A percentile compares a stretch with the other conserved stretches of the same genome.
Conservation (phyloP, 208 protist genomes). For the Crithidia mellificae region DNA sequence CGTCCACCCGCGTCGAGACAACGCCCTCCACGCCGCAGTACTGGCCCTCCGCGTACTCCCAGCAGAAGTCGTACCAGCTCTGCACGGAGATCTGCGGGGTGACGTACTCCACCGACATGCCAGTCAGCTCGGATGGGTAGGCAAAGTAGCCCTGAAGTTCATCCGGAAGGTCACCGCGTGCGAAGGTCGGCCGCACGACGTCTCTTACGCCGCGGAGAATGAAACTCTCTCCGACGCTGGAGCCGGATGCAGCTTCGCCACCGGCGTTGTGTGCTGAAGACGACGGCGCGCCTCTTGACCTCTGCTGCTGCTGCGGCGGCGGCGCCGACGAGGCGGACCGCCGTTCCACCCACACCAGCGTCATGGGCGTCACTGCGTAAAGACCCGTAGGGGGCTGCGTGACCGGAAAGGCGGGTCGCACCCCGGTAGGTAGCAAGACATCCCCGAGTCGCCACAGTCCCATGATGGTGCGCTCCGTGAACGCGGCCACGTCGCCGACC, state of each 20-base stretch:
- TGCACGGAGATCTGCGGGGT: constrained; percentile 59
- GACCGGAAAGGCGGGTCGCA: constrained; percentile 64
- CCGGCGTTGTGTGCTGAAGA: not conserved
- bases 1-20: constrained; percentile 71
- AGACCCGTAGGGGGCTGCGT: constrained; percentile 45
- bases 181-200: constrained; percentile 73
- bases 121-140: constrained; percentile 73
- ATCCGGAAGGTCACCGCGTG: constrained; percentile 74
- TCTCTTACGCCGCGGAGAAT: constrained; percentile 67
- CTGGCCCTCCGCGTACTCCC: constrained; percentile 73
- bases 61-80: constrained; percentile 81
- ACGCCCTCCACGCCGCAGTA: constrained; percentile 69
- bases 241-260: not conserved
- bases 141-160: constrained; percentile 83
- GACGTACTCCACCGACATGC: constrained; percentile 60
- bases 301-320: not conserved
- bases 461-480: constrained; percentile 68
- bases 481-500: constrained; percentile 50
- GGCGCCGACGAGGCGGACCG: not conserved
- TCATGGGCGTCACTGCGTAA: constrained; percentile 72
- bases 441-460: constrained; percentile 74
- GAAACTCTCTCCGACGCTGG: constrained; percentile 17
- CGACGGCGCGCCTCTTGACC: not conserved
- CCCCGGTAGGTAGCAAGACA: constrained; percentile 71
- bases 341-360: constrained; percentile 66